phyloP scores from a whole-genome alignment of 2,329 filamentous ascomycete species.

The Diaporthe citrichinensis region DNA sequence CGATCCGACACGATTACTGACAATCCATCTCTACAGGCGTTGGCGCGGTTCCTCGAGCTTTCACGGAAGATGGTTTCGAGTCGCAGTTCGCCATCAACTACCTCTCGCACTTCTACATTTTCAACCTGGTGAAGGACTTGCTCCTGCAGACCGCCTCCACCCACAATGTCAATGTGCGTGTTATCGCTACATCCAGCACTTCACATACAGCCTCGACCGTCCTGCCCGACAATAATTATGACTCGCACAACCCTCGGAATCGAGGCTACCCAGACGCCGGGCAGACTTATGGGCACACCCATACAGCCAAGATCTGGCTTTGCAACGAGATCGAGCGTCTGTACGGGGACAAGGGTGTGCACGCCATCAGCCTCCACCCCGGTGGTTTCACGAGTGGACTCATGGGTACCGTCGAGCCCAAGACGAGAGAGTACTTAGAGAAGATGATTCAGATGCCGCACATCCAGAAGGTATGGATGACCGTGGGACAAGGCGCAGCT shows the following conservation, averaged over 20 bases:
- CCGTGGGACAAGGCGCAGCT: conserved; percentile 54
- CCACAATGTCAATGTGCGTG: neutral
- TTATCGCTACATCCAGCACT: conserved; percentile 1
- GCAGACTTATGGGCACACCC: conserved; percentile 57
- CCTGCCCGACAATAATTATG: neutral
- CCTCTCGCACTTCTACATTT: conserved; percentile 51
- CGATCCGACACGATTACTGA: neutral
- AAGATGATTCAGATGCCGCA: conserved; percentile 15
- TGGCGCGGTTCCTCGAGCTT: conserved; percentile 26
- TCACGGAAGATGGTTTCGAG: conserved; percentile 42
- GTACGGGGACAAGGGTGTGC: conserved; percentile 56
- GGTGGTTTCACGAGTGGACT: conserved; percentile 52
- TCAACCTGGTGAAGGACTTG: conserved; percentile 56
- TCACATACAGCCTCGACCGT: conserved; percentile 1
- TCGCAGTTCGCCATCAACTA: conserved; percentile 44
- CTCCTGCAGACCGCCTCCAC: neutral
- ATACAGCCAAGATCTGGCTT: conserved; percentile 62
- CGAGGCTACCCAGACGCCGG: neutral
- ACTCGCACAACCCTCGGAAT: conserved; percentile 1
- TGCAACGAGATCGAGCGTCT: conserved; percentile 61
- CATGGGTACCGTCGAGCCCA: conserved; percentile 42
- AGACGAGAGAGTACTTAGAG: conserved; percentile 43
- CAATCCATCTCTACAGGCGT: conserved; percentile 23
- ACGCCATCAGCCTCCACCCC: conserved; percentile 57
- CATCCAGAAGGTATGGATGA: conserved; percentile 45